These are phyloP conservation scores for Nitzschia sp. DNA, from an alignment of 108 stramenopile species.

Conservation along the genomic window DNA sequence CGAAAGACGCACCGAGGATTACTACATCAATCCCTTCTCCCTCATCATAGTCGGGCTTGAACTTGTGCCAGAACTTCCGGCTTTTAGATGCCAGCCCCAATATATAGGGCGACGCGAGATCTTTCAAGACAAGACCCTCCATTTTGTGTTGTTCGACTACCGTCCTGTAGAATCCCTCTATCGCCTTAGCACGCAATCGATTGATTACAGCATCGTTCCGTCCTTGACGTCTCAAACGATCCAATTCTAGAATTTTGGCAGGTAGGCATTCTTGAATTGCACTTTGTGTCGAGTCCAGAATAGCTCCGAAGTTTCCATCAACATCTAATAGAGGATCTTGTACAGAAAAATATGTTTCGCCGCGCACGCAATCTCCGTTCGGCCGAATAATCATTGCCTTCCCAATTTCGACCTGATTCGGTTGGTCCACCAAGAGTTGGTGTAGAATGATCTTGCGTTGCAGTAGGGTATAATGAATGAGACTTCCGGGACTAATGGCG, in stretches of 20 bases:
- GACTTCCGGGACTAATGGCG: conserved; percentile 48
- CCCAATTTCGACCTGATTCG: conserved; percentile 63
- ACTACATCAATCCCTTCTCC: conserved; percentile 57
- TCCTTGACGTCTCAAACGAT: conserved; percentile 27
- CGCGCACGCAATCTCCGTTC: conserved; percentile 61
- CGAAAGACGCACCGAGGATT: conserved; percentile 49
- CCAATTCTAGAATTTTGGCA: conserved; percentile 17
- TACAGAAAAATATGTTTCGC: conserved; percentile 57
- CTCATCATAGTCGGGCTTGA: conserved; percentile 59
- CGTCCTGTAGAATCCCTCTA: conserved; percentile 59
- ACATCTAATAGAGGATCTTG: conserved; percentile 26
- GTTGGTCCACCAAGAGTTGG: conserved; percentile 56
- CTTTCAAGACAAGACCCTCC: conserved; percentile 84
- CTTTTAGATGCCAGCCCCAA: conserved; percentile 51
- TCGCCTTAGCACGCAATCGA: conserved; percentile 46
- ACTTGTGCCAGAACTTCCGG: conserved; percentile 76
- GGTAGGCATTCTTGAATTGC: conserved; percentile 27
- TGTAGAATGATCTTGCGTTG: conserved; percentile 71
- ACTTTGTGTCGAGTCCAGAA: conserved; percentile 62
- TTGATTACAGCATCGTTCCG: conserved; percentile 50
- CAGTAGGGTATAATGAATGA: conserved; percentile 59
- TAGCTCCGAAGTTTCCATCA: conserved; percentile 30
- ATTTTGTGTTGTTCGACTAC: conserved; percentile 63
- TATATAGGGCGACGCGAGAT: conserved; percentile 71
- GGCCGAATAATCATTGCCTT: conserved; percentile 65